Evolutionary conservation across 768 basidiomycete genomes (phyloP), one percentile per base, ranked within the genome.

Genomic region (Amylocystis lapponica): DNA sequence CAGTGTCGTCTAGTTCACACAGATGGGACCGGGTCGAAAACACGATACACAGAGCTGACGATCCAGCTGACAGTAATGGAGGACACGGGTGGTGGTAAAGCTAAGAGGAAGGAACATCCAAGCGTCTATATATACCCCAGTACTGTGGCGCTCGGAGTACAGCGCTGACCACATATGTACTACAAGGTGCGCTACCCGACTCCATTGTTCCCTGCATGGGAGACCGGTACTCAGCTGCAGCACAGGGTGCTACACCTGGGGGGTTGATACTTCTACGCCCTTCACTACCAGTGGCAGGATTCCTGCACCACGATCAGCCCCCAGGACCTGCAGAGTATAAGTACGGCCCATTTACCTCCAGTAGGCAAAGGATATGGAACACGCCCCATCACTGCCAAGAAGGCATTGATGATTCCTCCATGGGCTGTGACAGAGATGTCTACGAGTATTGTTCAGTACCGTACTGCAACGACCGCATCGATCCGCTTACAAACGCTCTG

Each of bases 381-480:
- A n/a, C 79, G 70, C 4, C 67, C 74, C 22, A 78, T 59, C 0
- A 69, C 69, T 3, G 56, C 62, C 50, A 83, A 50, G 38, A 84
- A 74, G 1, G 72, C 76, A 33, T 71, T 69, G 32, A 82, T 81
- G 47, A 80, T 73, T 1, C 76, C 81, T 14, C 75, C 69, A 54
- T 88, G 86, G 1, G 78, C 74, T 1, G 82, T 83, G 45, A 86
- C 72, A 4, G 81, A 79, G 14, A 86, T 72, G 49, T 75, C 85
- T 86, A 27, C 27, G 12, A 39, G 4, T n/a, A 21, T 13, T 22
- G 20, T 27, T 14, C 10, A 39, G 20, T n/a, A 17, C 13, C 27
- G 16, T 9, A 13, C 10, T 30, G 4, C 6, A 36, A 5, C 12
- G 17, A 5, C 7, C 22, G 19, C 8, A 5, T 36, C 8, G 22